Evolutionary conservation across 2,329 filamentous ascomycete species (phyloP).

Genomic region (Chaetomiaceae sp.): DNA sequence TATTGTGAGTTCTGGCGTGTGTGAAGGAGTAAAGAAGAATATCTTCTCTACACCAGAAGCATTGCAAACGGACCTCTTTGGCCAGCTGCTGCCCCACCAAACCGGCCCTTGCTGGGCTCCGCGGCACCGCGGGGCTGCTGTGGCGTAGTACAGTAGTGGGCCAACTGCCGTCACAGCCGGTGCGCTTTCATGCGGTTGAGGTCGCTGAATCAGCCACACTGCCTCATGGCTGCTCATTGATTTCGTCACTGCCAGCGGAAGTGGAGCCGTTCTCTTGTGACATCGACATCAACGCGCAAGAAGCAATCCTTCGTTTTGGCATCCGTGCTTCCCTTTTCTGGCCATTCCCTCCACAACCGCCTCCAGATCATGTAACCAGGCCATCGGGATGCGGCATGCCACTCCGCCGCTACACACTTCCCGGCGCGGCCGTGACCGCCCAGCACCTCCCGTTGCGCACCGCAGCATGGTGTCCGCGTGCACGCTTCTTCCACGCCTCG

Average conservation of each 20-base stretch:
- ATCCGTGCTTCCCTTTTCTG: too few species aligned
- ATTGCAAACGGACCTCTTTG: too few species aligned
- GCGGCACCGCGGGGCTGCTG: constrained; percentile 2
- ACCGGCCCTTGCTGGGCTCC: background rate
- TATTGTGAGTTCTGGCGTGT: constrained; percentile 29
- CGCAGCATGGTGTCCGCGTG: background rate
- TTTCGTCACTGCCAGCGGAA: constrained; percentile 15
- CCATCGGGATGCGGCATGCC: constrained; percentile 59
- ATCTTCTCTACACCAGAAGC: too few species aligned
- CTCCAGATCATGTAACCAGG: constrained; percentile 6
- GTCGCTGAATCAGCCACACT: constrained; percentile 4
- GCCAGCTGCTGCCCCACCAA: background rate
- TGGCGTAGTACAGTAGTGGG: too few species aligned
- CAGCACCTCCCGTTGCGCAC: constrained; percentile 8
- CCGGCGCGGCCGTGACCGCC: constrained; percentile 25
- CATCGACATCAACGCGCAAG: background rate
- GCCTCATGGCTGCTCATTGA: background rate
- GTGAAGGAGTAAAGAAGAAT: background rate
- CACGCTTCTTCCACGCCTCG: constrained; percentile 28
- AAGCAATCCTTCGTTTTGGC: too few species aligned
- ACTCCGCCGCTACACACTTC: constrained; percentile 36
- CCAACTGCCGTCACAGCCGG: too few species aligned
- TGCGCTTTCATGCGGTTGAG: too few species aligned
- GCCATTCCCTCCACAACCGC: background rate
- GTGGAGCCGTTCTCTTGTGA: background rate